phyloP scores from a whole-genome alignment of 2,329 filamentous ascomycete genomes.

The Elsinoe batatas region DNA sequence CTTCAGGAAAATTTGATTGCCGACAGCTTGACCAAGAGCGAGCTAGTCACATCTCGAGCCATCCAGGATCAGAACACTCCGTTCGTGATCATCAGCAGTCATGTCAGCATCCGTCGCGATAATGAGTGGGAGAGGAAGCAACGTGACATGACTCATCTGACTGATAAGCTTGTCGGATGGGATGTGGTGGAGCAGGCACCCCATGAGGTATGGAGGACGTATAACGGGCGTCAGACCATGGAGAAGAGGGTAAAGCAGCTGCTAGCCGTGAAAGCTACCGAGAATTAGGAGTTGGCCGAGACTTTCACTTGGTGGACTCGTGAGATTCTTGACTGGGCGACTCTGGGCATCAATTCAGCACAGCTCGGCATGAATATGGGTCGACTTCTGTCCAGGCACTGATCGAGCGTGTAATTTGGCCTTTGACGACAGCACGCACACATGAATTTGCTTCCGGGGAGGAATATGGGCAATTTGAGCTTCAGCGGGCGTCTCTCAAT shows the following conservation, averaged over 20 bases:
- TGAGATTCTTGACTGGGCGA: background rate
- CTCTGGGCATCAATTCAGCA: too few relatives aligned
- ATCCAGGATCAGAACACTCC: conserved; percentile 71
- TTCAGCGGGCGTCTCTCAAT: background rate
- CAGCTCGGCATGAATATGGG: too few relatives aligned
- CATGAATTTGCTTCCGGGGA: background rate
- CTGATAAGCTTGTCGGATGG: conserved; percentile 70
- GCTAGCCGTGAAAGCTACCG: conserved; percentile 34
- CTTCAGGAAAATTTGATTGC: conserved; percentile 89
- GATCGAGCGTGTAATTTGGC: background rate
- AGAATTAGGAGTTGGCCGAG: conserved; percentile 6
- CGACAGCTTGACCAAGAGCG: conserved; percentile 70
- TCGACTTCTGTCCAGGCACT: too few relatives aligned
- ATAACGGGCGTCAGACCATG: conserved; percentile 61
- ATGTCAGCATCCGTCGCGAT: conserved; percentile 56
- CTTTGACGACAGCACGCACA: conserved; percentile 1
- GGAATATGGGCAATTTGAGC: background rate
- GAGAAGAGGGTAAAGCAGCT: conserved; percentile 69
- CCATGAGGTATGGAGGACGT: conserved; percentile 74
- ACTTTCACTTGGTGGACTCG: background rate
- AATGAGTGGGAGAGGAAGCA: conserved; percentile 74
- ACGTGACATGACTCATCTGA: conserved; percentile 70
- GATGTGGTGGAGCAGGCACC: conserved; percentile 77
- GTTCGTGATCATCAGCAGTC: conserved; percentile 74
- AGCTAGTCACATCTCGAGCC: conserved; percentile 65